Base-by-base conservation (phyloP, 2,329 filamentous ascomycete species). In the Trichoderma sp. region DNA sequence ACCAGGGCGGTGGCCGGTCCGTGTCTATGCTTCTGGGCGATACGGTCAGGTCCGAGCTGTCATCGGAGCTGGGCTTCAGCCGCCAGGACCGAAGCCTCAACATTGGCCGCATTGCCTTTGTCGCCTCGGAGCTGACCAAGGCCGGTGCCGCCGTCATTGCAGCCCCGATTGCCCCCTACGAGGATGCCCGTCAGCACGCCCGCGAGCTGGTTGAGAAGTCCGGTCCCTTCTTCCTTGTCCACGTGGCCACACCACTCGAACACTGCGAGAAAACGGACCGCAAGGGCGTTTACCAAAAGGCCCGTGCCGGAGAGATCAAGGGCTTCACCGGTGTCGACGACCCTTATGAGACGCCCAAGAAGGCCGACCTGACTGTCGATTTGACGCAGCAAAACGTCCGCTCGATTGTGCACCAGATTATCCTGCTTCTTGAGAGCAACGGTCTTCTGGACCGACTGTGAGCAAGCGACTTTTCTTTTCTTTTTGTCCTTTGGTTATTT, bases 301-400 rank as follows among this genome's bases (percentile, higher is more conserved):
- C 96, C 53, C 89, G 96, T 74, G 88, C 87, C 24, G 96, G 96
- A 72, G 93, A 97, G 86, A 97, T 99, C 84, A 96, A 95, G 90
- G 95, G 95, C 75, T 99, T 99, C 88, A 99, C 96, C 8, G 96
- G 96, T 78, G 94, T 99, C 71, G 95, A 98, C 81, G 95, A 98
- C 85, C 95, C 96, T 63, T 99, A 99, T 81, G 96, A 99, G 90
- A 80, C 83, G 26, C 96, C 96, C 11, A 78, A 84, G 76, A 94
- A 95, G 84, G 89, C 95, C 36, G 91, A 98, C 81, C 86, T 99
- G 75, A 89, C 90, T 6, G 95, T 98, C 51, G 92, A 98, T 82
- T 82, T 92, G 71, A 91, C 93, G 84, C 96, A 92, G 88, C 94
- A 93, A 83, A 93, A 90, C 76, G 95, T 98, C 62, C 89, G 96